phyloP scores from a whole-genome alignment of 1,284 basidiomycete species.

The Sanghuangporus weigelae region DNA sequence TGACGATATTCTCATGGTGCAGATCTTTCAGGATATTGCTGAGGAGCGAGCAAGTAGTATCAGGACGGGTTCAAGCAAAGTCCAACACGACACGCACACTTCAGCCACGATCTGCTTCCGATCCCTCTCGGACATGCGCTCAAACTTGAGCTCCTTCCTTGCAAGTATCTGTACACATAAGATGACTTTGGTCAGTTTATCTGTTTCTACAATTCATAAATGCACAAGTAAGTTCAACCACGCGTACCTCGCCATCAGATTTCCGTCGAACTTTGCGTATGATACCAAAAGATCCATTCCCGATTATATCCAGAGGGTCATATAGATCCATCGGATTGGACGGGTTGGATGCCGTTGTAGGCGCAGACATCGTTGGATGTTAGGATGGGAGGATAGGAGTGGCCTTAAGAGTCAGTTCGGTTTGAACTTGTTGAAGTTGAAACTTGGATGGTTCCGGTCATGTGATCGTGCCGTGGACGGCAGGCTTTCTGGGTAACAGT shows the following conservation, averaged over 20 bases:
- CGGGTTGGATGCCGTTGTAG: neutral
- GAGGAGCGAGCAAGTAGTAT: neutral
- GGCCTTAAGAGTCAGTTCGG: neutral
- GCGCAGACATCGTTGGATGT: neutral
- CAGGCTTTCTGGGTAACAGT: too few species aligned
- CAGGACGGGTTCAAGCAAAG: neutral
- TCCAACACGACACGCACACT: conserved; percentile 59
- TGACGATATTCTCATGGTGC: conserved; percentile 92
- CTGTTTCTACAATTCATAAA: neutral
- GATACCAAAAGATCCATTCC: conserved; percentile 96
- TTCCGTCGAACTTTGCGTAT: conserved; percentile 90
- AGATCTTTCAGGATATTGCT: conserved; percentile 96
- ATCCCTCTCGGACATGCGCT: conserved; percentile 89
- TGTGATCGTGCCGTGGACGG: neutral
- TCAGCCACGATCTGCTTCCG: conserved; percentile 95
- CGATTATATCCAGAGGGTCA: conserved; percentile 87
- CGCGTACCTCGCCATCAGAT: conserved; percentile 76
- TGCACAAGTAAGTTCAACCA: neutral
- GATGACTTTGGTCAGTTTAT: neutral
- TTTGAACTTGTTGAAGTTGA: neutral
- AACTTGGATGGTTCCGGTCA: neutral
- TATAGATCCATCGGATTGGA: conserved; percentile 57
- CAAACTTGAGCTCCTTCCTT: conserved; percentile 93
- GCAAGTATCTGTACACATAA: conserved; percentile 64
- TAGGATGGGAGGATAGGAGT: neutral